Evolutionary conservation across 768 basidiomycete genomes (phyloP).

Genomic region (Rhodotorula toruloides): DNA sequence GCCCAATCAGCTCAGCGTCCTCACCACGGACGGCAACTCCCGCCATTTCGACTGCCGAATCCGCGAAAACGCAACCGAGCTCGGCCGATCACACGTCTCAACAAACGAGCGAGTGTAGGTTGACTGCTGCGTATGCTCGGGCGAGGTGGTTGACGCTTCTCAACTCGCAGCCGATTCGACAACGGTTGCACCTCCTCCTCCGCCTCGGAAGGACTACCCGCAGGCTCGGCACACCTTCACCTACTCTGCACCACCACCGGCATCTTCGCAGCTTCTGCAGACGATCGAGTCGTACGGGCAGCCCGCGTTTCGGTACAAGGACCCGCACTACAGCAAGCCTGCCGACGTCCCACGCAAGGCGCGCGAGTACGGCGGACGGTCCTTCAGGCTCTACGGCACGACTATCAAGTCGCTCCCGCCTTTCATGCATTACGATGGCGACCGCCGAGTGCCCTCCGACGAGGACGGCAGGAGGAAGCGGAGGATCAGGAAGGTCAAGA

Average conservation of each 20-base stretch:
- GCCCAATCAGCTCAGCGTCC: background rate
- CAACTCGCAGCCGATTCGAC: constrained; percentile 7
- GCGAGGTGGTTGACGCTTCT: too few relatives aligned
- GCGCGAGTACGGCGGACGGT: constrained; percentile 71
- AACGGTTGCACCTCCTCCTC: constrained; percentile 27
- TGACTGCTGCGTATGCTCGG: too few relatives aligned
- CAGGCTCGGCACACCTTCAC: constrained; percentile 23
- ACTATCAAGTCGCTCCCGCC: constrained; percentile 58
- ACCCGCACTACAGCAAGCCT: constrained; percentile 72
- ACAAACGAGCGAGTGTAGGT: constrained; percentile 11
- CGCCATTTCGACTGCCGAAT: background rate
- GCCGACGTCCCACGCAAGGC: constrained; percentile 64
- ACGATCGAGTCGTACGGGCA: constrained; percentile 49
- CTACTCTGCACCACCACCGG: constrained; percentile 42
- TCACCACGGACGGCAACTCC: background rate
- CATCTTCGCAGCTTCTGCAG: constrained; percentile 53
- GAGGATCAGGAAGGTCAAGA: background rate
- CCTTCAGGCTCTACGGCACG: constrained; percentile 66
- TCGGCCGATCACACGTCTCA: too few relatives aligned
- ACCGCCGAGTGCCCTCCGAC: background rate
- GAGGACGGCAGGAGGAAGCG: background rate
- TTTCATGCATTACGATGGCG: constrained; percentile 48
- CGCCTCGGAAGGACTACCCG: constrained; percentile 1
- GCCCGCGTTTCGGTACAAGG: constrained; percentile 61
- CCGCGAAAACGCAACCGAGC: too few relatives aligned